Conservation (phyloP, 345 rosid genomes). For the Eucalyptus globulus region DNA sequence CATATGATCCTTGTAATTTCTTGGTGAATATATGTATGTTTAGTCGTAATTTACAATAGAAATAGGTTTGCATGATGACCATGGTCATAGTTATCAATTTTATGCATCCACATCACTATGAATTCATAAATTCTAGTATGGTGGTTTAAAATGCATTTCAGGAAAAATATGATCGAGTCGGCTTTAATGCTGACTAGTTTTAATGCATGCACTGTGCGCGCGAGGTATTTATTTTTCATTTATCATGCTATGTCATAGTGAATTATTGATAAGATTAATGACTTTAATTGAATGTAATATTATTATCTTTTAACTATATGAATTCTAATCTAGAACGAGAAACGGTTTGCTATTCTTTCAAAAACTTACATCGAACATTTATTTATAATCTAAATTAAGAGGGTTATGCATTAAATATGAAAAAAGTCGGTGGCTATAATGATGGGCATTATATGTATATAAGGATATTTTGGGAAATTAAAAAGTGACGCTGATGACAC, state of each 20-base stretch:
- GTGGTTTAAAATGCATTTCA: neutral
- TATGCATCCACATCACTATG: neutral
- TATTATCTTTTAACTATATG: neutral
- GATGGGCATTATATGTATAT: neutral
- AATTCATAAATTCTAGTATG: neutral
- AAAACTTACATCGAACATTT: neutral
- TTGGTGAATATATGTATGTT: neutral
- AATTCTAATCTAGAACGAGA: neutral
- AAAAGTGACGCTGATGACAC: neutral
- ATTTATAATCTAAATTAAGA: neutral
- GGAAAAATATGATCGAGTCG: neutral
- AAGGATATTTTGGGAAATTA: neutral
- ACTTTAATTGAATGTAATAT: neutral
- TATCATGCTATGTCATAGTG: neutral
- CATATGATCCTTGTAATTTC: neutral
- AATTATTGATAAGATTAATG: neutral
- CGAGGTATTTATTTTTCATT: neutral
- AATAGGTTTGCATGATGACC: neutral
- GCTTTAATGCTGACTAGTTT: neutral
- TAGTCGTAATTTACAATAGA: neutral
- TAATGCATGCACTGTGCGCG: neutral
- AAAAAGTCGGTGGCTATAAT: neutral
- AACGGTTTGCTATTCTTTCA: neutral
- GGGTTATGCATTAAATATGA: neutral
- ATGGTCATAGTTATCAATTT: neutral